Evolutionary conservation across 164 flowering plant genomes (phyloP).

Genomic region (Aristolochia contorta): DNA sequence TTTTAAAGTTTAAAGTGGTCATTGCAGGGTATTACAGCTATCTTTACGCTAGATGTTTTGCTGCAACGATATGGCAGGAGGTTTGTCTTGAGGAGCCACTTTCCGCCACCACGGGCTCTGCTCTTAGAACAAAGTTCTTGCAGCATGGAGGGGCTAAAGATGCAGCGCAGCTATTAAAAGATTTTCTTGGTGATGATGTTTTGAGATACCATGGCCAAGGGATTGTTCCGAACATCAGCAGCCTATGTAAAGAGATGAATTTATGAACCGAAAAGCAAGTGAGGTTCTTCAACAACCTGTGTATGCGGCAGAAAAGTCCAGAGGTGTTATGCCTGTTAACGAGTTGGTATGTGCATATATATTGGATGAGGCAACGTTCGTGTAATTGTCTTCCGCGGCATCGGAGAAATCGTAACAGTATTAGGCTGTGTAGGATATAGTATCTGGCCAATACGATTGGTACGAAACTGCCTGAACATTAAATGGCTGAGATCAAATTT

Average conservation of each 20-base stretch:
- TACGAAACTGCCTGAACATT: too few relatives aligned
- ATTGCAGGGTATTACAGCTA: conserved; percentile 85
- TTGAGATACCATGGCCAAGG: conserved; percentile 41
- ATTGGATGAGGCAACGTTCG: too few relatives aligned
- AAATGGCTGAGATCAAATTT: too few relatives aligned
- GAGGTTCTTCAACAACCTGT: too few relatives aligned
- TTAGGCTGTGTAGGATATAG: too few relatives aligned
- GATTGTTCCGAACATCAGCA: conserved; percentile 49
- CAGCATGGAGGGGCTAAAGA: conserved; percentile 94
- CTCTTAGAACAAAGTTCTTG: conserved; percentile 58
- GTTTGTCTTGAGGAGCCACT: conserved; percentile 77
- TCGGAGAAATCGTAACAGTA: too few relatives aligned
- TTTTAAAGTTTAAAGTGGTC: background rate
- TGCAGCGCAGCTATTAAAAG: conserved; percentile 51
- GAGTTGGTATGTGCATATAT: too few relatives aligned
- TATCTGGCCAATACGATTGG: too few relatives aligned
- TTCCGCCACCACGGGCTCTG: conserved; percentile 58
- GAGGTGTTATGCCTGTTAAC: too few relatives aligned
- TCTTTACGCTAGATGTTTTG: conserved; percentile 86
- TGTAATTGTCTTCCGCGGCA: too few relatives aligned
- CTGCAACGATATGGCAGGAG: conserved; percentile 81
- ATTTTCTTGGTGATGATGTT: conserved; percentile 56
- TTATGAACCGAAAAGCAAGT: conserved; percentile 5
- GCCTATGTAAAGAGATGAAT: conserved; percentile 54
- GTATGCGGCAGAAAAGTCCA: too few relatives aligned